phyloP scores from a whole-genome alignment of 768 basidiomycete species.

The Tulasnella sp. region DNA sequence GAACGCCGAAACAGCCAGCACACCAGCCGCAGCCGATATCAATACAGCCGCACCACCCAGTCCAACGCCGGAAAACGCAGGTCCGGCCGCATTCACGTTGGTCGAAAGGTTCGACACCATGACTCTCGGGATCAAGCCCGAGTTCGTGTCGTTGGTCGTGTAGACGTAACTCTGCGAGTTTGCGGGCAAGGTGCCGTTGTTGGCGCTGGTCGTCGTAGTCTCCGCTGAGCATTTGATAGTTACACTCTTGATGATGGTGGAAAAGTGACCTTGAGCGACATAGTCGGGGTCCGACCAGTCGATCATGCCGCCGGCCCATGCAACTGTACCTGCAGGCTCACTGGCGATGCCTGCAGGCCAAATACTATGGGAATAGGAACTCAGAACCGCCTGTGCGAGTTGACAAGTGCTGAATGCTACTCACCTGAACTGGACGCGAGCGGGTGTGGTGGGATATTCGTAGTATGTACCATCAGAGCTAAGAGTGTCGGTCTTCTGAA shows the following conservation, averaged over 20 bases:
- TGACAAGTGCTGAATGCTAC: slow-evolving; percentile 10
- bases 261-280: slow-evolving; percentile 59
- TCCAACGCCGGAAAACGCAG: not conserved
- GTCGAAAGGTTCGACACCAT: slow-evolving; percentile 1
- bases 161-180: slow-evolving; percentile 13
- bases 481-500: slow-evolving; percentile 49
- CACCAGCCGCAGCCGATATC: too few species aligned
- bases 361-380: slow-evolving; percentile 31
- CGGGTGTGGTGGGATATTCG: slow-evolving; percentile 66
- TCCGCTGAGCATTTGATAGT: slow-evolving; percentile 43
- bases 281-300: slow-evolving; percentile 77
- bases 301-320: slow-evolving; percentile 77
- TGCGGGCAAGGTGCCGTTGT: slow-evolving; percentile 23
- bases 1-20: too few species aligned
- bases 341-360: slow-evolving; percentile 73
- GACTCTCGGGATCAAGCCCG: not conserved
- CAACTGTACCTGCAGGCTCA: slow-evolving; percentile 54
- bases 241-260: slow-evolving; percentile 50
- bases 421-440: slow-evolving; percentile 70
- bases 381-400: not conserved
- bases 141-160: not conserved
- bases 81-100: not conserved
- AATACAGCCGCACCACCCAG: not conserved
- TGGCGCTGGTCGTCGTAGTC: slow-evolving; percentile 25
- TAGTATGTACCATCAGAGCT: slow-evolving; percentile 38